Base-by-base conservation (phyloP, 2,329 filamentous ascomycete species). In the Clarireedia sp. region DNA sequence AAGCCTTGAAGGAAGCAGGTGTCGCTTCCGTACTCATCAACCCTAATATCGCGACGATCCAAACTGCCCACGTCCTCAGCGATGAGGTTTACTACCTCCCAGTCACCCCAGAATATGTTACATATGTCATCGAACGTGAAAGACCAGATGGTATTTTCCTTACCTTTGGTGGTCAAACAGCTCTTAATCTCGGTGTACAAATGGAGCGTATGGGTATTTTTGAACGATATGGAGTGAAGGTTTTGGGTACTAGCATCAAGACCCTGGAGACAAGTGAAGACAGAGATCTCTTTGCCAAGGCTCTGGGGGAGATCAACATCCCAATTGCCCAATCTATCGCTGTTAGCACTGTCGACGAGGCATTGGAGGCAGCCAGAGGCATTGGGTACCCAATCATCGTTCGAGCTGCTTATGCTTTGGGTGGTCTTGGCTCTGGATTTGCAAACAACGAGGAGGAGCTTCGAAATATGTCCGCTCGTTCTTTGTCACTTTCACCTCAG, bases 81-180 rank as follows among this genome's bases (percentile, higher is more conserved):
- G 92, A 97, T 70, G 91, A 97, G 76, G 88, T 97, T 68, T 97
- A 97, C 80, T 97, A 96, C 74, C 86, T 97, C 38, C 94, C 94
- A 55, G 91, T 99, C 67, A 99, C 94, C 17, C 88, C 92, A 62
- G 92, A 97, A 80, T 99, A 97, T 75, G 91, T 96, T 69, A 87
- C 87, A 68, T 92, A 97, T 73, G 92, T 99, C 60, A 97, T 99
- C 71, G 90, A 97, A 78, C 86, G 88, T 68, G 94, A 97, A 75
- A 83, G 85, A 70, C 94, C 94, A 43, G 94, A 99, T 77, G 94
- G 92, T 67, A 95, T 99, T 72, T 94, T 97, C 76, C 81, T 97
- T 66, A 94, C 90, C 51, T 99, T 97, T 67, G 94, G 94, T 74
- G 94, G 94, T 51, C 94, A 99, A 78, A 99, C 94, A 37, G 94